Conservation (phyloP, 208 protist species). For the Leishmania martiniquensis region DNA sequence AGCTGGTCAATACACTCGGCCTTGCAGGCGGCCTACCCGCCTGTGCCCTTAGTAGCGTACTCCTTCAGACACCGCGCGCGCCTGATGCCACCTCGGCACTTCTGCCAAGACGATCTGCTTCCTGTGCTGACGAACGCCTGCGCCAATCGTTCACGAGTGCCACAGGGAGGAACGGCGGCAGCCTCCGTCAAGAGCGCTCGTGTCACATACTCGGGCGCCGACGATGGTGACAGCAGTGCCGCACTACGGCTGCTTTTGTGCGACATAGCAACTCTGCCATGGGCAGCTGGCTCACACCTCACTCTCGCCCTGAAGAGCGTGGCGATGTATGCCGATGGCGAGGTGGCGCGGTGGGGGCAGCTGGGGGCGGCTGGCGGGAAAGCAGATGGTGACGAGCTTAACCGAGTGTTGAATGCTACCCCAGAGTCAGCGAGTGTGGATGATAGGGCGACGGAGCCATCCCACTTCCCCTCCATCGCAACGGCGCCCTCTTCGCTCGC, state of each 20-base stretch:
- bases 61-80: background rate
- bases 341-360: background rate
- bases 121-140: background rate
- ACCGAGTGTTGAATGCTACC: background rate
- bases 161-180: background rate
- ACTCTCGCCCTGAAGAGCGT: background rate
- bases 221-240: background rate
- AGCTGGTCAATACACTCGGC: constrained; percentile 11
- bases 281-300: background rate
- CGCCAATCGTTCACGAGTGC: background rate
- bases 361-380: background rate
- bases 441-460: background rate
- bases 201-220: background rate
- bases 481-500: background rate
- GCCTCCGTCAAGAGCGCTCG: background rate
- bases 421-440: background rate
- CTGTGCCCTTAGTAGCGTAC: background rate
- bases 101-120: background rate
- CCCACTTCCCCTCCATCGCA: background rate
- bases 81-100: background rate
- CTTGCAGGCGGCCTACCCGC: constrained; percentile 7
- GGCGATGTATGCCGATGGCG: background rate
- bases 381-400: background rate
- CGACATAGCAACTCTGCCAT: constrained; percentile 4
- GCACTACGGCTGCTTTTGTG: background rate